Conservation (phyloP, 192 early-diverging fungal species). For the Fimicolochytrium jonesii region DNA sequence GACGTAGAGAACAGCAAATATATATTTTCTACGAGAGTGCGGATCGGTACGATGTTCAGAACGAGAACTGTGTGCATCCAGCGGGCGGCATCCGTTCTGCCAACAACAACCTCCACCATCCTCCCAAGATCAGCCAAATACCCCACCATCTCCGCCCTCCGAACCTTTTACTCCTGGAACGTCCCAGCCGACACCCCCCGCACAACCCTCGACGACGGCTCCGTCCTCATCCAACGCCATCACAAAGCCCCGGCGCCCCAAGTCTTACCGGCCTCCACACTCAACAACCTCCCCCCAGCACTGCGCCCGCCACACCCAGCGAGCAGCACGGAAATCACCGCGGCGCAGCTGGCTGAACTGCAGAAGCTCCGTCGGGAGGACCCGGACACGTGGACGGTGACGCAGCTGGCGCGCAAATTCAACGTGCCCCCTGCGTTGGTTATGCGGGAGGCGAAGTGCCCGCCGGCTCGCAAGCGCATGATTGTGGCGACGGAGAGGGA, state of each 20-base stretch:
- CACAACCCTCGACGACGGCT: constrained; percentile 40
- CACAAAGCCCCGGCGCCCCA: too few species aligned
- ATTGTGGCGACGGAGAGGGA: constrained; percentile 21
- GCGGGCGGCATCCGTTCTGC: too few species aligned
- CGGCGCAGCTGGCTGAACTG: background rate
- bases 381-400: constrained; percentile 27
- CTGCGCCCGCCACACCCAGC: constrained; percentile 3
- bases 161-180: constrained; percentile 44
- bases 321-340: background rate
- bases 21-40: too few species aligned
- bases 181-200: constrained; percentile 36
- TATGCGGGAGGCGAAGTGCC: constrained; percentile 16
- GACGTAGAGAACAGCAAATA: too few species aligned
- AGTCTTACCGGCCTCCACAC: background rate
- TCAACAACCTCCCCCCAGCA: constrained; percentile 13
- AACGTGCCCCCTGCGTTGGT: constrained; percentile 22
- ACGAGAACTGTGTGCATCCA: too few species aligned
- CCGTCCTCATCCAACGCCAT: constrained; percentile 29
- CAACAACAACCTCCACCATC: too few species aligned
- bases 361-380: constrained; percentile 12
- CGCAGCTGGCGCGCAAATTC: constrained; percentile 25
- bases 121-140: too few species aligned
- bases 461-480: constrained; percentile 21
- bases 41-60: too few species aligned
- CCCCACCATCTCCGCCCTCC: background rate